A percentile compares a stretch with the other conserved stretches of the same genome.
phyloP scores from a whole-genome alignment of 1,284 basidiomycete genomes.

The Neolentinus lepideus region DNA sequence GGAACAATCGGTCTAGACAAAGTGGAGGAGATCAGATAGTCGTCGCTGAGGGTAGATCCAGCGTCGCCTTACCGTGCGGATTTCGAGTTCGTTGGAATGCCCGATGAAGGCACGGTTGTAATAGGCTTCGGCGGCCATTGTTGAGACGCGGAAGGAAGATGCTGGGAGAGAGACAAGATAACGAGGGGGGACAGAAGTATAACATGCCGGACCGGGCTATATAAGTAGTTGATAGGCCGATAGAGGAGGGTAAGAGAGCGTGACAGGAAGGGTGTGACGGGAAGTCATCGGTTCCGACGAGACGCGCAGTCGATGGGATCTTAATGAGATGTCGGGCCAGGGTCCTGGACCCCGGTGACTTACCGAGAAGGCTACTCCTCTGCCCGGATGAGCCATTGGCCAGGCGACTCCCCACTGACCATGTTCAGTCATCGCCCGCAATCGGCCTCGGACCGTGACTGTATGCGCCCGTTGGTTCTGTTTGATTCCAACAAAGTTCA shows the following conservation, averaged over 20 bases:
- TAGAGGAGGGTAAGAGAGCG: neutral
- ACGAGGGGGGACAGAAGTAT: neutral
- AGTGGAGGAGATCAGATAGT: neutral
- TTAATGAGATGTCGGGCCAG: neutral
- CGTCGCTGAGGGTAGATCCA: neutral
- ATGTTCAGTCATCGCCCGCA: no score
- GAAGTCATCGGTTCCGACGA: neutral
- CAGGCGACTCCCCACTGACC: neutral
- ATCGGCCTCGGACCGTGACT: no score
- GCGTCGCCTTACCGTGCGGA: neutral
- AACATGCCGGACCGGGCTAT: slow-evolving; percentile 8
- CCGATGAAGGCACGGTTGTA: neutral
- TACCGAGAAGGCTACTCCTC: neutral
- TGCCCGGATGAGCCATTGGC: neutral
- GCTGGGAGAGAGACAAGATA: neutral
- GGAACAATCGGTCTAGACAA: neutral
- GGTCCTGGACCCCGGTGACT: neutral
- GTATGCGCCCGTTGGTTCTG: no score
- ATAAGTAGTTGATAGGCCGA: neutral
- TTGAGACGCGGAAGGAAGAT: slow-evolving; percentile 8
- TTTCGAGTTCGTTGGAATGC: neutral
- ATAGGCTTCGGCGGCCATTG: neutral
- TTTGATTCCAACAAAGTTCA: no score
- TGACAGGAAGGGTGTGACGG: neutral
- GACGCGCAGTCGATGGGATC: neutral